Percentiles rank a stretch among this genome's conserved stretches.
These are phyloP conservation scores for Pyrenula aspistea DNA, from an alignment of 495 filamentous ascomycete species.

Conservation along the genomic window DNA sequence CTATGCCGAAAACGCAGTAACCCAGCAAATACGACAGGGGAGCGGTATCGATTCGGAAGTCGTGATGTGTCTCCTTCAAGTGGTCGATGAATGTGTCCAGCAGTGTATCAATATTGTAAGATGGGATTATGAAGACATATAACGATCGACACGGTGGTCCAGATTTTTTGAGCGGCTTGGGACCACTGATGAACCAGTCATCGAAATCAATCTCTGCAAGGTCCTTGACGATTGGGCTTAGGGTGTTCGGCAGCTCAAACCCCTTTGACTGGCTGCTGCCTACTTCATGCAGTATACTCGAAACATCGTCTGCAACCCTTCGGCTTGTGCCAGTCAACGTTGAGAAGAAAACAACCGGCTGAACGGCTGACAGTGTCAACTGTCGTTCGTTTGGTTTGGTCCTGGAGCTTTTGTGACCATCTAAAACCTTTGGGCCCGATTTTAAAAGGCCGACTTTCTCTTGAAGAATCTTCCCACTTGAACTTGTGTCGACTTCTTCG, in stretches of 20 bases:
- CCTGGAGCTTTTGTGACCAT: conserved; percentile 14
- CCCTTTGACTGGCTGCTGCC: conserved; percentile 20
- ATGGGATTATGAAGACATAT: conserved; percentile 73
- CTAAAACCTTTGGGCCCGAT: conserved; percentile 20
- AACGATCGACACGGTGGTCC: conserved; percentile 46
- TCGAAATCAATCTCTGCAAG: conserved; percentile 81
- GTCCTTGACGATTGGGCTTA: conserved; percentile 32
- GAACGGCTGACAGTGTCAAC: conserved; percentile 31
- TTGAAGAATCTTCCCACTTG: neutral
- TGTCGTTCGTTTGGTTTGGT: conserved; percentile 3
- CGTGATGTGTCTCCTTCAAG: conserved; percentile 81
- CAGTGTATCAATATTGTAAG: conserved; percentile 86
- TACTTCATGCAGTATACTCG: conserved; percentile 34
- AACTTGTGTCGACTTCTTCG: neutral
- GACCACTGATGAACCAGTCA: conserved; percentile 66
- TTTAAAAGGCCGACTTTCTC: neutral
- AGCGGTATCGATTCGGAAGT: conserved; percentile 89
- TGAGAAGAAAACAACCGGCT: conserved; percentile 76
- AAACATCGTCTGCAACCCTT: conserved; percentile 45
- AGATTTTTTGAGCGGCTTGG: conserved; percentile 35
- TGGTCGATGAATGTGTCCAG: conserved; percentile 73
- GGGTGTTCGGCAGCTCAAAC: conserved; percentile 47
- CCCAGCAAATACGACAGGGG: conserved; percentile 65
- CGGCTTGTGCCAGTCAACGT: conserved; percentile 75
- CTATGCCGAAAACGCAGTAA: conserved; percentile 89